phyloP scores from a whole-genome alignment of 768 basidiomycete genomes.

The Pleurotus platypus region DNA sequence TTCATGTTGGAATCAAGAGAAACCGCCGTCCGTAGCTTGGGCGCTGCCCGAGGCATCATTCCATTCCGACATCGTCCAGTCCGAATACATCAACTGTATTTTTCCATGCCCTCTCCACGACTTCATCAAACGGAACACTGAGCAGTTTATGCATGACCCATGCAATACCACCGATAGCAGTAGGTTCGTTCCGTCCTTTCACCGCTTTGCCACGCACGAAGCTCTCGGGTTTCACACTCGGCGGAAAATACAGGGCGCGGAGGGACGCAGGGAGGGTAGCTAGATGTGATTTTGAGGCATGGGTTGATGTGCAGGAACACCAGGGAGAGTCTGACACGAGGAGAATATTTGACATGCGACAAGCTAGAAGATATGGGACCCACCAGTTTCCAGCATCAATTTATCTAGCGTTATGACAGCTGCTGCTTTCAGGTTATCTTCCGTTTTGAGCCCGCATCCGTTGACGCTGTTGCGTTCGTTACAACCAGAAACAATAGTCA shows the following conservation, averaged over 20 bases:
- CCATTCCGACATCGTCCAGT: constrained; percentile 19
- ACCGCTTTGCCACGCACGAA: constrained; percentile 58
- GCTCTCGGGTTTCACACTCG: constrained; percentile 49
- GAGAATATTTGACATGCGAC: constrained; percentile 1
- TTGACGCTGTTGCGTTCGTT: constrained; percentile 44
- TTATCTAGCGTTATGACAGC: constrained; percentile 54
- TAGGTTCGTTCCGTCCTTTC: constrained; percentile 78
- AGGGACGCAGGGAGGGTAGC: constrained; percentile 43
- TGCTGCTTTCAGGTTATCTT: constrained; percentile 54
- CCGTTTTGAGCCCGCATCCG: constrained; percentile 75
- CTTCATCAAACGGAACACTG: constrained; percentile 44
- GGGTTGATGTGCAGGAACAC: constrained; percentile 67
- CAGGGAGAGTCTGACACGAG: constrained; percentile 58
- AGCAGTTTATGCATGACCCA: constrained; percentile 60
- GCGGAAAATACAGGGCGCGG: constrained; percentile 47
- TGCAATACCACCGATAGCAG: constrained; percentile 62
- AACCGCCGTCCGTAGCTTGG: too few species aligned
- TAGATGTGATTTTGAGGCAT: constrained; percentile 54
- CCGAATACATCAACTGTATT: constrained; percentile 64
- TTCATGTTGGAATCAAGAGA: too few species aligned
- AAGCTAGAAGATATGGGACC: constrained; percentile 5
- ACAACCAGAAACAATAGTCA: too few species aligned
- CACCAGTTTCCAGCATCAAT: constrained; percentile 76
- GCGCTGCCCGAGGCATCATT: too few species aligned
- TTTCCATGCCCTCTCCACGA: constrained; percentile 55